Conservation (phyloP, 192 early-diverging fungal genomes). For the Podila horticola region DNA sequence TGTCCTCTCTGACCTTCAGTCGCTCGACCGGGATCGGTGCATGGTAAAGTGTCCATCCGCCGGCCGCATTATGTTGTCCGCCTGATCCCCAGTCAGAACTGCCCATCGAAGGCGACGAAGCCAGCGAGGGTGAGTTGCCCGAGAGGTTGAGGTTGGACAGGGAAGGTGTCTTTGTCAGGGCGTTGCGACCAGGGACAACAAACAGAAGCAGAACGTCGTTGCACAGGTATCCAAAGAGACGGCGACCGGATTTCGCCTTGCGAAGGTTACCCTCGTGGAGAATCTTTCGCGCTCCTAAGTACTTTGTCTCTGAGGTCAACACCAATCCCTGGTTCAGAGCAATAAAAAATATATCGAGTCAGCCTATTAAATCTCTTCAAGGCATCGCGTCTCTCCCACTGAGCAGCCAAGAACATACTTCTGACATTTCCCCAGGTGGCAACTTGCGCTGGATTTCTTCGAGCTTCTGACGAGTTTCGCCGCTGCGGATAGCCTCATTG, state of each 20-base stretch:
- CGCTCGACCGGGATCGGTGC: constrained; percentile 31
- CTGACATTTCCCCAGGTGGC: constrained; percentile 63
- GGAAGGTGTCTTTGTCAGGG: constrained; percentile 7
- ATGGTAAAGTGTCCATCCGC: constrained; percentile 29
- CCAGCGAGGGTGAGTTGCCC: background rate
- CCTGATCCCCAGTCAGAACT: background rate
- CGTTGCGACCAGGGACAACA: constrained; percentile 11
- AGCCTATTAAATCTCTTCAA: background rate
- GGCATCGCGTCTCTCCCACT: no score
- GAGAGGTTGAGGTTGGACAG: constrained; percentile 5
- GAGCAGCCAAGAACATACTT: constrained; percentile 41
- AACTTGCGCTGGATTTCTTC: constrained; percentile 66
- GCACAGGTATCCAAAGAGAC: constrained; percentile 77
- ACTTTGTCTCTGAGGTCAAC: constrained; percentile 64
- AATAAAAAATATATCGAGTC: constrained; percentile 6
- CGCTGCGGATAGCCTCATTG: constrained; percentile 84
- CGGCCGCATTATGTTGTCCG: background rate
- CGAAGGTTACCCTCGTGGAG: constrained; percentile 75
- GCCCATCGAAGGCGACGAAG: constrained; percentile 1
- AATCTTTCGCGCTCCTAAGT: constrained; percentile 67
- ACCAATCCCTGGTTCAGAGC: constrained; percentile 57
- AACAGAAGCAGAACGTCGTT: constrained; percentile 78
- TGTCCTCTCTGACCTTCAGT: constrained; percentile 12
- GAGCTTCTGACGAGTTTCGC: constrained; percentile 64
- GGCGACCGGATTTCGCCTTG: constrained; percentile 84